Percentiles rank a stretch among this genome's conserved stretches.
These are phyloP conservation scores for Cystobasidiaceae sp. DNA, from an alignment of 1,284 basidiomycete genomes.

Conservation along the genomic window DNA sequence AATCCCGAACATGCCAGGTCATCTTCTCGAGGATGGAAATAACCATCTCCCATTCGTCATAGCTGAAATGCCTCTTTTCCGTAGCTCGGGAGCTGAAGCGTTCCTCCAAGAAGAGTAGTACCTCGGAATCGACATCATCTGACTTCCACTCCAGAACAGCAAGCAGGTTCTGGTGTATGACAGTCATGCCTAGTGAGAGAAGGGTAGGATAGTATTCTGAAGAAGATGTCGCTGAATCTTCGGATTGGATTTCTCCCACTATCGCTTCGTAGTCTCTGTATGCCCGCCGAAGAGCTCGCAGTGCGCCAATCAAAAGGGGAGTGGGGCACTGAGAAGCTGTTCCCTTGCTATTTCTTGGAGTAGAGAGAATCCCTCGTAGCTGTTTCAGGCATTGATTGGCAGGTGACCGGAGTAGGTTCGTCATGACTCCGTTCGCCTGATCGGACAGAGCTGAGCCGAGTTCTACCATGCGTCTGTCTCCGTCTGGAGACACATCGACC, in stretches of 20 bases:
- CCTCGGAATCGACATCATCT: conserved; percentile 38
- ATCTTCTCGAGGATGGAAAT: not conserved
- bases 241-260: conserved; percentile 13
- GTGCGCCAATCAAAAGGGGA: conserved; percentile 40
- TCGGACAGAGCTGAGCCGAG: conserved; percentile 30
- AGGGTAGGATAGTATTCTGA: conserved; percentile 36
- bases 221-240: conserved; percentile 2
- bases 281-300: conserved; percentile 39
- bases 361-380: conserved; percentile 36
- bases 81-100: conserved; percentile 25
- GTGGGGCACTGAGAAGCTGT: conserved; percentile 9
- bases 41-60: conserved; percentile 21
- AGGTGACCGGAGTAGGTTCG: conserved; percentile 41
- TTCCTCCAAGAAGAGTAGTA: conserved; percentile 39
- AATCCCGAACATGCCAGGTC: conserved; percentile 12
- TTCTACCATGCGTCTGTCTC: not conserved
- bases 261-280: conserved; percentile 34
- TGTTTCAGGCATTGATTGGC: conserved; percentile 42
- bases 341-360: conserved; percentile 16
- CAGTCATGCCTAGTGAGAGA: conserved; percentile 39
- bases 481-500: conserved; percentile 8
- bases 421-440: conserved; percentile 40
- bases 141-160: conserved; percentile 40
- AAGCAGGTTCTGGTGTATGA: conserved; percentile 37
- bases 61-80: conserved; percentile 34